Percentiles rank a stretch among this genome's conserved stretches.
phyloP scores from a whole-genome alignment of 805 yeast species.

The Kodamaea leandrae region DNA sequence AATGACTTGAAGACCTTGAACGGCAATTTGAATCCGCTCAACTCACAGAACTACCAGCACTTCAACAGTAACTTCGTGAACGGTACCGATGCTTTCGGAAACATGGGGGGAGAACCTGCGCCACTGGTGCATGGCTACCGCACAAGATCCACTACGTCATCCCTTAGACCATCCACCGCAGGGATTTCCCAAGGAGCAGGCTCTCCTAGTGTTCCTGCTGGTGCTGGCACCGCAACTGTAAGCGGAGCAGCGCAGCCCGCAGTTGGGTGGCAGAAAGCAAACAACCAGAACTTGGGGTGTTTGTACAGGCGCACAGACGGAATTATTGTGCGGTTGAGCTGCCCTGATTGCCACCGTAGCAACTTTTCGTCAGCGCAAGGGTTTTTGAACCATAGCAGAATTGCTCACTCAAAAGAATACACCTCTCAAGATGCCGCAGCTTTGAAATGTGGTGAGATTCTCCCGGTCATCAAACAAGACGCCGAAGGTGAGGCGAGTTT shows the following conservation, averaged over 20 bases:
- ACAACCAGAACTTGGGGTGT: slow-evolving; percentile 39
- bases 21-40: slow-evolving; percentile 8
- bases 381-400: slow-evolving; percentile 70
- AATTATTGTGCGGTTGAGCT: slow-evolving; percentile 61
- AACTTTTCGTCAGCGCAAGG: slow-evolving; percentile 82
- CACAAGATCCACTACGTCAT: slow-evolving; percentile 50
- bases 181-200: slow-evolving; percentile 16
- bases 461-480: slow-evolving; percentile 57
- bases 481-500: slow-evolving; percentile 46
- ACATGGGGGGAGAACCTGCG: slow-evolving; percentile 3
- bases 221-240: background rate
- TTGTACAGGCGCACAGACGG: slow-evolving; percentile 70
- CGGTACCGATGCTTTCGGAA: slow-evolving; percentile 2
- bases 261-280: background rate
- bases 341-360: slow-evolving; percentile 63
- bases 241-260: background rate
- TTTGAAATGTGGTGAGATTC: slow-evolving; percentile 55
- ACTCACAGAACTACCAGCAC: slow-evolving; percentile 3
- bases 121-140: slow-evolving; percentile 26
- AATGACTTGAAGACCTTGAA: slow-evolving; percentile 21
- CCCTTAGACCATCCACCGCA: slow-evolving; percentile 52
- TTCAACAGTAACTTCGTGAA: slow-evolving; percentile 9
- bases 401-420: slow-evolving; percentile 69
- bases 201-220: slow-evolving; percentile 2
- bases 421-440: slow-evolving; percentile 77